These are phyloP conservation scores for Ogataea corticis DNA, from an alignment of 805 yeast species.

Conservation along the genomic window DNA sequence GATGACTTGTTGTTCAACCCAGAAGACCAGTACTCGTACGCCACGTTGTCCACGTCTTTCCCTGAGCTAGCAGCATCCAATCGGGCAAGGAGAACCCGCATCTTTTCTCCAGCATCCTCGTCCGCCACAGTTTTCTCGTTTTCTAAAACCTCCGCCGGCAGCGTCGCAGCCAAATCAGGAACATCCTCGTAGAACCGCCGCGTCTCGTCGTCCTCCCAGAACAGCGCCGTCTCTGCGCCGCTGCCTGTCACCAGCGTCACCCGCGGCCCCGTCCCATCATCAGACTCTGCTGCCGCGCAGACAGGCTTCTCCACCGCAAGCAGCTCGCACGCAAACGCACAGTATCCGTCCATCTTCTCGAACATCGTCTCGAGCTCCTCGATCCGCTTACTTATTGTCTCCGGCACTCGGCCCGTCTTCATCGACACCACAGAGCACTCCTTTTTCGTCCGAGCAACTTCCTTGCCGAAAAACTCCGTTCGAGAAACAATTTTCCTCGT, in stretches of 20 bases:
- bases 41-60: slow-evolving; percentile 51
- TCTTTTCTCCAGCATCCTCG: slow-evolving; percentile 13
- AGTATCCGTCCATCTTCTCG: slow-evolving; percentile 45
- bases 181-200: slow-evolving; percentile 61
- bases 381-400: slow-evolving; percentile 26
- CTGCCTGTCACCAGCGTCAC: slow-evolving; percentile 29
- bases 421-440: slow-evolving; percentile 57
- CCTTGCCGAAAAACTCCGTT: slow-evolving; percentile 38
- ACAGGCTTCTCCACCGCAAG: slow-evolving; percentile 41
- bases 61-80: slow-evolving; percentile 43
- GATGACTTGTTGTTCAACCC: slow-evolving; percentile 72
- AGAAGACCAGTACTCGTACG: slow-evolving; percentile 47
- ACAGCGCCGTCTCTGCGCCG: slow-evolving; percentile 10
- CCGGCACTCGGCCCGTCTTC: slow-evolving; percentile 62
- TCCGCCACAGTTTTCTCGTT: slow-evolving; percentile 12
- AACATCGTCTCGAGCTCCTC: slow-evolving; percentile 33
- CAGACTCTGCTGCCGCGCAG: slow-evolving; percentile 31
- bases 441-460: slow-evolving; percentile 36
- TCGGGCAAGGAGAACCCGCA: slow-evolving; percentile 13
- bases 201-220: slow-evolving; percentile 72
- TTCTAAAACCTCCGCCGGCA: slow-evolving; percentile 30
- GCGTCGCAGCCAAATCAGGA: slow-evolving; percentile 41
- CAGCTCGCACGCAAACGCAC: slow-evolving; percentile 44
- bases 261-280: slow-evolving; percentile 24
- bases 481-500: slow-evolving; percentile 42